Percentiles rank a stretch among this genome's conserved stretches.
phyloP scores from a whole-genome alignment of 129 eudicot species.

The Sambucus nigra region DNA sequence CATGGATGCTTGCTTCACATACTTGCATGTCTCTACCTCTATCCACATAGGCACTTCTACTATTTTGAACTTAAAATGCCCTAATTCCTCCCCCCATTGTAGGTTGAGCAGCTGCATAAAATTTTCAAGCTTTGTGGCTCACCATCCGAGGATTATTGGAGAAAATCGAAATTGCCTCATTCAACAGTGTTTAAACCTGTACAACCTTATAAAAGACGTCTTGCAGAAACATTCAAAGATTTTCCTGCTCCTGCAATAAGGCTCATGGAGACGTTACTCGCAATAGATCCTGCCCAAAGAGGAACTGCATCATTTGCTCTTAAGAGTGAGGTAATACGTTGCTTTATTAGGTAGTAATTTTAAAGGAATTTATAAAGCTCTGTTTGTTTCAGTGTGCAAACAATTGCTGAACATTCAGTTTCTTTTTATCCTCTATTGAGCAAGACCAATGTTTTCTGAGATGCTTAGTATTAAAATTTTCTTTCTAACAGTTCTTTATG shows the following conservation, averaged over 20 bases:
- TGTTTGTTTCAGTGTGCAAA: background rate
- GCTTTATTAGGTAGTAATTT: no score
- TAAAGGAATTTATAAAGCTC: no score
- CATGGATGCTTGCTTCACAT: no score
- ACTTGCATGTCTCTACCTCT: no score
- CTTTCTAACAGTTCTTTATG: slow-evolving; percentile 63
- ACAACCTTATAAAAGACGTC: slow-evolving; percentile 56
- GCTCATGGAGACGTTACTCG: slow-evolving; percentile 66
- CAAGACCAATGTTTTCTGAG: slow-evolving; percentile 4
- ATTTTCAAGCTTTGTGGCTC: slow-evolving; percentile 94
- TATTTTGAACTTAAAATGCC: background rate
- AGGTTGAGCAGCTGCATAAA: slow-evolving; percentile 93
- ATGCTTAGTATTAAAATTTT: slow-evolving; percentile 6
- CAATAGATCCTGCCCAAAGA: slow-evolving; percentile 60
- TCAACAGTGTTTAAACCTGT: slow-evolving; percentile 62
- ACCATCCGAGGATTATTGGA: slow-evolving; percentile 85
- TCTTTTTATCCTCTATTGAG: background rate
- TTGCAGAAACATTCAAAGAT: slow-evolving; percentile 63
- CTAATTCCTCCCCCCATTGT: no score
- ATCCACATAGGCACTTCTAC: no score
- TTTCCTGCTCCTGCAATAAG: slow-evolving; percentile 58
- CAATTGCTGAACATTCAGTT: background rate
- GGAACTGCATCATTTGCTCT: slow-evolving; percentile 75
- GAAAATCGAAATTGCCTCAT: slow-evolving; percentile 57
- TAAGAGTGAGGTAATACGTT: slow-evolving; percentile 66